Evolutionary conservation across 805 yeast species (phyloP), one percentile per base, ranked within the genome.

Genomic region (Sugiyamaella smithiae): DNA sequence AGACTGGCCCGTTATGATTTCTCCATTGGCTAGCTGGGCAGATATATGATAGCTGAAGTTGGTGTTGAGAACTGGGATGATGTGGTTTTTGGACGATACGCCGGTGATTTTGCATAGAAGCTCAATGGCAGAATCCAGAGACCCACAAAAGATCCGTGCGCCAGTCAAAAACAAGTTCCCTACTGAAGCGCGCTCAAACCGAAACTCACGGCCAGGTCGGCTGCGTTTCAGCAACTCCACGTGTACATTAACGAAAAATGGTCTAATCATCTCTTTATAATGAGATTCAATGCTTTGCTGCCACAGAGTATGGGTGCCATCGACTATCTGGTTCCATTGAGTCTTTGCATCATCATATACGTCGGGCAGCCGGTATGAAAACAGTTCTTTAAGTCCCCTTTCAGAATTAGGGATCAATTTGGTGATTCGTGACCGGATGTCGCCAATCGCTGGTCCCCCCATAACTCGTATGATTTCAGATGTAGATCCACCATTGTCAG

Each of bases 371-470:
- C 95, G 61, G 57, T 73, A 73, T 5, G 76, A 72, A 14, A 80
- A 56, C 31, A 79, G 52, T 9, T n/a, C n/a, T 17, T 28, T 32
- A 1, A 67, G 63, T 14, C 72, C 63, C 29, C 76, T 53, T 23
- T 73, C 69, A 11, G 46, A 43, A 3, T 74, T 76, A 1, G 88
- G 84, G 29, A 88, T 83, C 50, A 90, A 67, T 46, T 90, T 68
- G 0, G 88, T 85, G 24, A 89, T 73, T 48, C 98, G 67, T 0
- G 96, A 87, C 43, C 97, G 70, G 2, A 90, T 74, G 62, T 90
- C 98, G 1, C 98, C 98, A 46, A 90, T 88, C 0, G 97, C 97
- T 2, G 96, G 96, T 0, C 98, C 97, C 1, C 96, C 96, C 14
- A 90, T 72, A 1, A 88, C 87, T 11, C 97, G 68, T 4, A 89